A percentile compares a stretch with the other conserved stretches of the same genome.
Evolutionary conservation across 75 land plant genomes (phyloP).

Genomic region (Isoetes taiwanensis): DNA sequence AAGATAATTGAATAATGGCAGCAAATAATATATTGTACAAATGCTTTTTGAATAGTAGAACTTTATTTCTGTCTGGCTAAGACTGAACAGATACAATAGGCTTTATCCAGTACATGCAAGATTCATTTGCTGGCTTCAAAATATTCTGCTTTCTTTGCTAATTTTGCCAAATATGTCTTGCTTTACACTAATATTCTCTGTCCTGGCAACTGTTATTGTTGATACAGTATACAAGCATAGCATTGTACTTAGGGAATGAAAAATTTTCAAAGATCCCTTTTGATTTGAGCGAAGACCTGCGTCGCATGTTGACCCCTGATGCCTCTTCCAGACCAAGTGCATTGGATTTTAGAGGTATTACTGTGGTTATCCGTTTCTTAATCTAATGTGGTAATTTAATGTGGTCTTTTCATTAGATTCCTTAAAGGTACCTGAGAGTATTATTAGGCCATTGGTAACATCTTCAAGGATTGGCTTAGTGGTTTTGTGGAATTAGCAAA

Average conservation of each 20-base stretch:
- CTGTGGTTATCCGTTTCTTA: too few species aligned
- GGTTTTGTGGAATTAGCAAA: too few species aligned
- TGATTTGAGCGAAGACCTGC: constrained; percentile 59
- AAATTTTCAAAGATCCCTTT: constrained; percentile 57
- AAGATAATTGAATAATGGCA: too few species aligned
- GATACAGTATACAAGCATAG: constrained; percentile 70
- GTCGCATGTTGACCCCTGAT: constrained; percentile 56
- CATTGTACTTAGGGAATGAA: constrained; percentile 55
- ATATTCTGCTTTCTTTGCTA: background rate
- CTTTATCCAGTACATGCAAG: too few species aligned
- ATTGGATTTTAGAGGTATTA: constrained; percentile 74
- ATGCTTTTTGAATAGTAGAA: too few species aligned
- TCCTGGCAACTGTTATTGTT: background rate
- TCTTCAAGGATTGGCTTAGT: too few species aligned
- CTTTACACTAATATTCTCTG: background rate
- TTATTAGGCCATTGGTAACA: too few species aligned
- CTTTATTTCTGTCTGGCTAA: too few species aligned
- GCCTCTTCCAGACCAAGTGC: constrained; percentile 70
- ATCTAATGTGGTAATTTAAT: background rate
- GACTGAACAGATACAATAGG: too few species aligned
- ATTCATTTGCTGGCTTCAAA: background rate
- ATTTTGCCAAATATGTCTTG: background rate
- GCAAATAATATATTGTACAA: too few species aligned
- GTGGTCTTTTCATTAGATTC: too few species aligned
- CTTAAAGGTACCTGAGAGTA: too few species aligned